Evolutionary conservation across 78 protist species (phyloP).

Genomic region (Speleostelium caveatum): DNA sequence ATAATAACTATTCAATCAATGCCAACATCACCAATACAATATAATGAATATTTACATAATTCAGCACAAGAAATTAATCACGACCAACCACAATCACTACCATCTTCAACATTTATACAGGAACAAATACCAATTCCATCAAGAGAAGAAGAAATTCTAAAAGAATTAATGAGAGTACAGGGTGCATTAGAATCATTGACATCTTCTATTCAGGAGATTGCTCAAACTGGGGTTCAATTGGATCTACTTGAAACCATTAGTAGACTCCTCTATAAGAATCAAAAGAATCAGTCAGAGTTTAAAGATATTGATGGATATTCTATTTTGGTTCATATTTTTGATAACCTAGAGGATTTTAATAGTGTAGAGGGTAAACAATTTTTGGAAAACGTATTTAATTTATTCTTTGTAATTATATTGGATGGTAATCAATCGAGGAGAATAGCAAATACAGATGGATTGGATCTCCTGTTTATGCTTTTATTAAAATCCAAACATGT

Average conservation of each 20-base stretch:
- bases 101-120: neutral
- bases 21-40: no score
- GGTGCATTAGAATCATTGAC: constrained; percentile 50
- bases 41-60: no score
- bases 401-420: constrained; percentile 46
- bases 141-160: constrained; percentile 65
- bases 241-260: constrained; percentile 70
- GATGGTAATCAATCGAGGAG: constrained; percentile 52
- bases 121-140: constrained; percentile 7
- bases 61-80: no score
- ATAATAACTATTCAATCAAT: no score
- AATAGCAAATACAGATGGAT: constrained; percentile 45
- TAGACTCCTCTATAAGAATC: constrained; percentile 51
- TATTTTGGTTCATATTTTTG: constrained; percentile 48
- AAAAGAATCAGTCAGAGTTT: constrained; percentile 68
- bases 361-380: constrained; percentile 63
- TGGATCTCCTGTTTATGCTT: constrained; percentile 39
- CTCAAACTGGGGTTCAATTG: constrained; percentile 62
- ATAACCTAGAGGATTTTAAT: constrained; percentile 34
- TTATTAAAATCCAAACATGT: constrained; percentile 27
- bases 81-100: neutral
- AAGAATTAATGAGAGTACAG: constrained; percentile 75
- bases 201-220: constrained; percentile 30
- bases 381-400: constrained; percentile 27
- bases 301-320: constrained; percentile 56